phyloP scores from a whole-genome alignment of 257 asterid species.

The Ehretia macrophylla region DNA sequence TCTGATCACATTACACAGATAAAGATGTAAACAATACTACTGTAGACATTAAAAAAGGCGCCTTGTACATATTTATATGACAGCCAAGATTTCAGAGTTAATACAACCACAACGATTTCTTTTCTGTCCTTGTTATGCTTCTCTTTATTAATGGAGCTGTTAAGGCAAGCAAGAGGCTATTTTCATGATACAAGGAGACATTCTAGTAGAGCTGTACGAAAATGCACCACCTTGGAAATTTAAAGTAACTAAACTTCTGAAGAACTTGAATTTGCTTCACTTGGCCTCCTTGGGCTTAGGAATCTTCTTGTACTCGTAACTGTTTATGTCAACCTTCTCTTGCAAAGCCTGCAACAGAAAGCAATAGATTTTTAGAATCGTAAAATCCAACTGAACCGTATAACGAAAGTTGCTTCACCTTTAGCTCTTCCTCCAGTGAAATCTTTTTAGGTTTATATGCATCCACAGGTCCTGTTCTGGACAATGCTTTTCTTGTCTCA shows the following conservation, averaged over 20 bases:
- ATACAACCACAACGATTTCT: background rate
- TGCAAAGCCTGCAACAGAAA: slow-evolving; percentile 57
- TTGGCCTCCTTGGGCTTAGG: slow-evolving; percentile 57
- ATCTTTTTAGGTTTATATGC: slow-evolving; percentile 77
- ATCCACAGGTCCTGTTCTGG: slow-evolving; percentile 71
- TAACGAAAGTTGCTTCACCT: slow-evolving; percentile 39
- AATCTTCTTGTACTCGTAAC: slow-evolving; percentile 82
- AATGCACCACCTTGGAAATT: background rate
- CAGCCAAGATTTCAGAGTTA: background rate
- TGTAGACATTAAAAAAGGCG: background rate
- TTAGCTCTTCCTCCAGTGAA: slow-evolving; percentile 81
- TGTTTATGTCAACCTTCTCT: slow-evolving; percentile 68
- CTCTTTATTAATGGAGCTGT: background rate
- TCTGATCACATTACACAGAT: no score
- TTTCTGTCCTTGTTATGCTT: background rate
- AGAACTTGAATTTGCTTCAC: slow-evolving; percentile 25
- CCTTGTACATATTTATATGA: no score
- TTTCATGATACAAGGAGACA: background rate
- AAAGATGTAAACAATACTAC: no score
- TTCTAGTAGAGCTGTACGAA: background rate
- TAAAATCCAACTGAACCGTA: background rate
- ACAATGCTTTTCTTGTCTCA: slow-evolving; percentile 74
- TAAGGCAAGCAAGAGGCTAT: no score
- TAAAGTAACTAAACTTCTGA: background rate
- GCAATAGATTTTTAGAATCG: background rate